These are phyloP conservation scores for Lodderomyces beijingensis DNA, from an alignment of 1,139 yeast genomes.

Conservation along the genomic window DNA sequence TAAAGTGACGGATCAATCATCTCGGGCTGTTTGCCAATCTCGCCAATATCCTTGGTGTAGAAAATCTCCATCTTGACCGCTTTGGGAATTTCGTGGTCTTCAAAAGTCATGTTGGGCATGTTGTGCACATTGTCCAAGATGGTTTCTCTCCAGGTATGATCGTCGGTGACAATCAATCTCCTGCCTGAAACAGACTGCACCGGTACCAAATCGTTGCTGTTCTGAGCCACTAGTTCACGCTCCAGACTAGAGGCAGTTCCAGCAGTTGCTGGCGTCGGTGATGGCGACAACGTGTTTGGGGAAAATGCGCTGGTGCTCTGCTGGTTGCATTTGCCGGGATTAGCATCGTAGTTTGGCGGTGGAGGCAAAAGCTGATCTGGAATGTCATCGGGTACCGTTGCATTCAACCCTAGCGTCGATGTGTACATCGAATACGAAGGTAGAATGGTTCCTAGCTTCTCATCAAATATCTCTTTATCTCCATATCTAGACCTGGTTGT, in stretches of 20 bases:
- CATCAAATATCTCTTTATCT: slow-evolving; percentile 8
- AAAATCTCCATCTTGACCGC: slow-evolving; percentile 25
- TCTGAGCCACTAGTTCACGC: neutral
- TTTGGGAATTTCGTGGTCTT: slow-evolving; percentile 25
- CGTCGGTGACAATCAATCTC: slow-evolving; percentile 23
- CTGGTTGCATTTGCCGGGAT: neutral
- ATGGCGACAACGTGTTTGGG: neutral
- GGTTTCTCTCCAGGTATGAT: slow-evolving; percentile 33
- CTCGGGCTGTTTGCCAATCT: slow-evolving; percentile 23
- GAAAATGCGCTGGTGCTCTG: neutral
- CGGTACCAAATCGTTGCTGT: neutral
- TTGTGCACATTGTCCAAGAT: slow-evolving; percentile 36
- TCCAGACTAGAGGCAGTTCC: too few species aligned
- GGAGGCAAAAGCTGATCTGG: slow-evolving; percentile 9
- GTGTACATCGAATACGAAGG: slow-evolving; percentile 49
- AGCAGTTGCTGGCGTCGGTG: too few species aligned
- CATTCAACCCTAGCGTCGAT: slow-evolving; percentile 27
- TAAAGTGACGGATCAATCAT: slow-evolving; percentile 30
- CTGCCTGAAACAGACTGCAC: neutral
- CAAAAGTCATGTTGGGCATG: slow-evolving; percentile 29
- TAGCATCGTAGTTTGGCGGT: slow-evolving; percentile 5
- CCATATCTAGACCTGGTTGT: slow-evolving; percentile 6
- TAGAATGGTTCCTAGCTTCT: slow-evolving; percentile 22
- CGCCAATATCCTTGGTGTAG: slow-evolving; percentile 36
- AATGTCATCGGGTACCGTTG: slow-evolving; percentile 11